Evolutionary conservation across 495 filamentous ascomycete species (phyloP), one percentile per base, ranked within the genome.

Genomic region (Xylaria palmicola): DNA sequence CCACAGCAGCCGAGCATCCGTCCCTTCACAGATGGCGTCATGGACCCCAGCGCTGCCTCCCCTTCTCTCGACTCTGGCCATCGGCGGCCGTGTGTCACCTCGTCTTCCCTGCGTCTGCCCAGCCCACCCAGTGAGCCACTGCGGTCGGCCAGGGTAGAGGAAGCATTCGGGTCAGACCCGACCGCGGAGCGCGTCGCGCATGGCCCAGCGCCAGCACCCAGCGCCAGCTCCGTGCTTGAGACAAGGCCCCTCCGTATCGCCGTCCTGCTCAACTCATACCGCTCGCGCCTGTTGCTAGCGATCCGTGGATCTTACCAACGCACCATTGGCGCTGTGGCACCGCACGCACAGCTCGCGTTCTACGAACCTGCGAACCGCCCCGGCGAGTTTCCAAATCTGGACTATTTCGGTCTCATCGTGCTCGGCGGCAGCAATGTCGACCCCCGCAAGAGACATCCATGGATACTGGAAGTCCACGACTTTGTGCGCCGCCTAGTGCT

Each of bases 371-470:
- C 75, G 64, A 76, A 77, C 59, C 62, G 74, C 40, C 62, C 63
- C 20, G 65, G 65, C 8, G 48, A 65, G 4, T 68, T 77, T 13
- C 79, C 78, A 2, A 71, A 80, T 52, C 77, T 75, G n/a, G 64
- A 60, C 9, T 62, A 63, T 9, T 82, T 78, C 56, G 79, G 81
- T 63, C 63, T 80, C 36, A 77, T 82, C 59, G 74, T 82, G 41
- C 58, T 81, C 24, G 77, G 77, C 56, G 79, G 79, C 47, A 70
- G 76, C 19, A 82, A 78, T 29, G 75, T 71, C 51, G 78, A 81
- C 59, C 77, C 79, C 34, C 72, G 73, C 27, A 75, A 74, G 55
- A 67, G 51, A 8, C 73, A 79, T 47, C 59, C 59, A 10, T 81
- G 79, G 79, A 75, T 81, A 34, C 63, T 78, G 20, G 69, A 75